Conservation (phyloP, 1,284 basidiomycete genomes). For the Ustilago esculenta region DNA sequence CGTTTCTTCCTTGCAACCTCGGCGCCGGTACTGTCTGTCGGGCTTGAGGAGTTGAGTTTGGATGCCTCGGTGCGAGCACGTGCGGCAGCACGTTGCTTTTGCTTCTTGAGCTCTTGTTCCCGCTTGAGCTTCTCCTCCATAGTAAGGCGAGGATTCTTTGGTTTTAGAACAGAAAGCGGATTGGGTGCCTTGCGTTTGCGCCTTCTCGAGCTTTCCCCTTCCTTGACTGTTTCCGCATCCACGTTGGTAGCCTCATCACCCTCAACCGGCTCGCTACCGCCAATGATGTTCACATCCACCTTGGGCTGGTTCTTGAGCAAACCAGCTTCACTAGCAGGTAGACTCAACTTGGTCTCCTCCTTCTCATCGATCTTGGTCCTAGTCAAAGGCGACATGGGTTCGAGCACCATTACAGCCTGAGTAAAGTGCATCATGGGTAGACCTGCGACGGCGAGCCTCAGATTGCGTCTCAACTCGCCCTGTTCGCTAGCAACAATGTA, state of each 20-base stretch:
- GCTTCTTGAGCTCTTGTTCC: conserved; percentile 70
- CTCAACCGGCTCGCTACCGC: background rate
- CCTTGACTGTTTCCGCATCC: background rate
- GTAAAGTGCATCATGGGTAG: conserved; percentile 63
- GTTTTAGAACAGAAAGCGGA: conserved; percentile 91
- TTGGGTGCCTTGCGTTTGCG: conserved; percentile 78
- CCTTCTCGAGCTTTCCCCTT: conserved; percentile 7
- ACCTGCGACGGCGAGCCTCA: conserved; percentile 42
- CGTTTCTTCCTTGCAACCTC: conserved; percentile 13
- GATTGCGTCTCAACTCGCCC: conserved; percentile 33
- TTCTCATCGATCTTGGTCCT: conserved; percentile 44
- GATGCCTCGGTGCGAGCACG: conserved; percentile 13
- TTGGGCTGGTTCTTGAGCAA: conserved; percentile 18
- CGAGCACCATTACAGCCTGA: conserved; percentile 63
- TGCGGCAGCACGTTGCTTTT: conserved; percentile 33
- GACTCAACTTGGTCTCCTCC: conserved; percentile 47
- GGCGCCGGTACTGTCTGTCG: background rate
- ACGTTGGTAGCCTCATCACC: too few species aligned
- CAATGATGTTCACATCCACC: conserved; percentile 39
- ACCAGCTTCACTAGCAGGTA: conserved; percentile 32
- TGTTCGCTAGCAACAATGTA: conserved; percentile 60
- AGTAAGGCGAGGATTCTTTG: conserved; percentile 39
- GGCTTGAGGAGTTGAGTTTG: conserved; percentile 1
- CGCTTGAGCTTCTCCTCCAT: conserved; percentile 37
- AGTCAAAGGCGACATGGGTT: conserved; percentile 63